Conservation (phyloP, 495 filamentous ascomycete genomes). For the Lophium mytilinum region DNA sequence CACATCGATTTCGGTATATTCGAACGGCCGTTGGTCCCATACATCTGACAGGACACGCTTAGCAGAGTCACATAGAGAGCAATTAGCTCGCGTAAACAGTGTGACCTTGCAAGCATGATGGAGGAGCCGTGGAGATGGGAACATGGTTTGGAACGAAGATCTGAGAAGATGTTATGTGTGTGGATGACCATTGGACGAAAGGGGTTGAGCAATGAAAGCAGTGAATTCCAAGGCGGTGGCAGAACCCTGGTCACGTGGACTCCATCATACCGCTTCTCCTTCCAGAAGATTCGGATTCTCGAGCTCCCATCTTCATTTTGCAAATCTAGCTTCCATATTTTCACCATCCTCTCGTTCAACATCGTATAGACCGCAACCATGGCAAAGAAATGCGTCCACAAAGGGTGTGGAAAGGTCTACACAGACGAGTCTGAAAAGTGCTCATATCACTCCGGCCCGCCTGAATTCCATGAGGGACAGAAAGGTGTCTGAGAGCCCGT, state of each 20-base stretch:
- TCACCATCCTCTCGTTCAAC: background rate
- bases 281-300: constrained; percentile 17
- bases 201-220: background rate
- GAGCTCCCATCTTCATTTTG: background rate
- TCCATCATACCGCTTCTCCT: background rate
- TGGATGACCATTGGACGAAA: background rate
- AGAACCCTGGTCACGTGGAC: constrained; percentile 8
- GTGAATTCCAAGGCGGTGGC: constrained; percentile 11
- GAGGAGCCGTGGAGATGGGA: constrained; percentile 20
- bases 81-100: constrained; percentile 72
- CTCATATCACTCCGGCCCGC: constrained; percentile 86
- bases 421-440: constrained; percentile 78
- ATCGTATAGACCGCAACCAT: constrained; percentile 37
- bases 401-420: constrained; percentile 86
- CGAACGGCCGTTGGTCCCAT: constrained; percentile 60
- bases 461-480: constrained; percentile 96
- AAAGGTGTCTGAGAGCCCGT: constrained; percentile 61
- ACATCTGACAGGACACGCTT: constrained; percentile 63
- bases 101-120: constrained; percentile 60
- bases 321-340: background rate
- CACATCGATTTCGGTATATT: constrained; percentile 73
- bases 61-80: constrained; percentile 70
- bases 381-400: constrained; percentile 90
- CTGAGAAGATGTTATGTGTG: background rate
- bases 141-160: constrained; percentile 8